Base-by-base conservation (phyloP, 78 protist genomes). In the Paulinella micropora region DNA sequence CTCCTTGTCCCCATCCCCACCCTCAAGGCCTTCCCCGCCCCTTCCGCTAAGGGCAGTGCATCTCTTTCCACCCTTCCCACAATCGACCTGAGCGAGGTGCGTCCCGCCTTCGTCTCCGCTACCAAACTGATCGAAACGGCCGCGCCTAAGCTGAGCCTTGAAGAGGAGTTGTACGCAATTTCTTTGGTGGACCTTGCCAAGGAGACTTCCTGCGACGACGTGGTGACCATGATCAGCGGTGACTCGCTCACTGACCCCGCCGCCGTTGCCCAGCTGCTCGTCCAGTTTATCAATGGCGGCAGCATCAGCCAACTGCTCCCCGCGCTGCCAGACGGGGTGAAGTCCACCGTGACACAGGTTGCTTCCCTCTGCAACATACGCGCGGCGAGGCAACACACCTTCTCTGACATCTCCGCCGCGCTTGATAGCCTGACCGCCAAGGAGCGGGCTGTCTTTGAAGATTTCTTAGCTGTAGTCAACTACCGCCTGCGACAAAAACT, bases 111-210 rank as follows among this genome's bases (percentile, higher is more conserved):
- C n/a, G 37, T 15, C 4, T 0, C 39, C 4, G 39, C 87, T 32
- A 37, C 23, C 15, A 81, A 51, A 28, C 31, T 90, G 39, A 64
- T 90, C 23, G 89, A 90, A 2, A 67, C 86, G 0, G 34, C 39
- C 15, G 89, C 92, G 36, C 92, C 92, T n/a, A 69, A 69, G 37
- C 86, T 90, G 29, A 3, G 87, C 6, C 89, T 67, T 0, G 89
- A 86, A 36, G 92, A 90, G 89, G 92, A 90, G 79, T 38, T 90
- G 1, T 90, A 90, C 69, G 89, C 89, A 23, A 23, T 90, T 29
- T 90, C 92, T 31, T 67, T 90, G n/a, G 89, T 38, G 0, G 92
- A 90, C 79, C 87, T 90, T 1, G 81, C 83, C 9, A 1, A 37
- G 39, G 0, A n/a, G 34, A 1, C 91, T 3, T 73, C 85, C 34